These are phyloP conservation scores for Plantago coronopus DNA, from an alignment of 305 asterid genomes.

Conservation along the genomic window DNA sequence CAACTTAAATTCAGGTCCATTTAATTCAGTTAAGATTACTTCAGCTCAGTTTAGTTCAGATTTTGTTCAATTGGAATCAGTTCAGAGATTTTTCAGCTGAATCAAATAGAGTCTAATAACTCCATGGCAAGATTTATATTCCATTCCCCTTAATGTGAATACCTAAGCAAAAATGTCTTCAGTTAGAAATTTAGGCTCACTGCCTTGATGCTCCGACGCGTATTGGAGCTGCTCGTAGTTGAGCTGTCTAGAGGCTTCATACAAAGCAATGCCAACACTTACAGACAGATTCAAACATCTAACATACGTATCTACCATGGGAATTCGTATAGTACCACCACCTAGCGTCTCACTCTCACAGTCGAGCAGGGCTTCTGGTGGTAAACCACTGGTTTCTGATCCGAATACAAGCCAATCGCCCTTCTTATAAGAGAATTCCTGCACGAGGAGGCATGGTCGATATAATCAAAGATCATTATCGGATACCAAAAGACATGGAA, in stretches of 20 bases:
- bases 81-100: no score
- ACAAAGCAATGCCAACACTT: constrained; percentile 84
- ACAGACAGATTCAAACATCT: constrained; percentile 89
- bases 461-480: not conserved
- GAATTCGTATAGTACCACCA: constrained; percentile 74
- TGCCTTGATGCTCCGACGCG: constrained; percentile 43
- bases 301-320: constrained; percentile 89
- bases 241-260: constrained; percentile 91
- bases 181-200: constrained; percentile 39
- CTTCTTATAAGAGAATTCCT: constrained; percentile 69
- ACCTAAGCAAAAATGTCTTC: constrained; percentile 74
- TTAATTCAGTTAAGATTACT: no score
- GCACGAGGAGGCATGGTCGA: constrained; percentile 22
- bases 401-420: constrained; percentile 98
- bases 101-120: no score
- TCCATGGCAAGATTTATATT: no score
- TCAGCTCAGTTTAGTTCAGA: no score
- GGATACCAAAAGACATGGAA: not conserved
- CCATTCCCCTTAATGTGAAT: no score
- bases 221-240: constrained; percentile 66
- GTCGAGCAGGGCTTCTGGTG: constrained; percentile 72
- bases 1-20: no score
- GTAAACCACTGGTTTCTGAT: constrained; percentile 78
- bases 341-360: constrained; percentile 57
- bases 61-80: no score